Evolutionary conservation across 768 basidiomycete genomes (phyloP).

Genomic region (Leccinum barrowsii): DNA sequence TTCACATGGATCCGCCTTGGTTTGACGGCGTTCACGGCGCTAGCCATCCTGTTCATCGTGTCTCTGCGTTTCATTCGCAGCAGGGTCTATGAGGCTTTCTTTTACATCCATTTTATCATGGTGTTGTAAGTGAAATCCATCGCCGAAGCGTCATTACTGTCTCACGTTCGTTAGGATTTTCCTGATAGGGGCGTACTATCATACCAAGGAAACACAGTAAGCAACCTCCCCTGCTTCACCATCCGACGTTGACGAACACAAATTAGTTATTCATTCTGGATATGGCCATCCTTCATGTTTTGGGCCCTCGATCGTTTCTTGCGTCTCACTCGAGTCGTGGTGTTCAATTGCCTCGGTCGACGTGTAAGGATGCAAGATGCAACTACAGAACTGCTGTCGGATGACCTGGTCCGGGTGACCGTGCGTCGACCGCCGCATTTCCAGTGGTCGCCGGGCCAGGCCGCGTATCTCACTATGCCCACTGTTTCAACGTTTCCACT

Average conservation of each 20-base stretch:
- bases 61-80: slow-evolving; percentile 48
- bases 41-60: slow-evolving; percentile 43
- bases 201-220: slow-evolving; percentile 27
- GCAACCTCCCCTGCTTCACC: background rate
- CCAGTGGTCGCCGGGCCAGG: slow-evolving; percentile 53
- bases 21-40: slow-evolving; percentile 34
- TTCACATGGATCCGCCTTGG: slow-evolving; percentile 31
- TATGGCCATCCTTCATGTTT: slow-evolving; percentile 30
- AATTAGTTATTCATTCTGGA: slow-evolving; percentile 22
- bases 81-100: slow-evolving; percentile 50
- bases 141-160: background rate
- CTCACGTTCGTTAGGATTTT: slow-evolving; percentile 26
- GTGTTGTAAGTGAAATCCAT: slow-evolving; percentile 35
- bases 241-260: background rate
- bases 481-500: slow-evolving; percentile 41
- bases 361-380: slow-evolving; percentile 34
- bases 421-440: slow-evolving; percentile 45
- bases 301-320: slow-evolving; percentile 47
- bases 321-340: slow-evolving; percentile 42
- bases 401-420: slow-evolving; percentile 45
- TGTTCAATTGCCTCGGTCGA: slow-evolving; percentile 38
- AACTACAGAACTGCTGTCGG: slow-evolving; percentile 40
- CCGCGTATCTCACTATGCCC: slow-evolving; percentile 49
- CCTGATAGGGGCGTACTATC: slow-evolving; percentile 41
- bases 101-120: slow-evolving; percentile 43